Conservation (phyloP, 2,329 filamentous ascomycete species). For the Coniochaeta ligniaria region DNA sequence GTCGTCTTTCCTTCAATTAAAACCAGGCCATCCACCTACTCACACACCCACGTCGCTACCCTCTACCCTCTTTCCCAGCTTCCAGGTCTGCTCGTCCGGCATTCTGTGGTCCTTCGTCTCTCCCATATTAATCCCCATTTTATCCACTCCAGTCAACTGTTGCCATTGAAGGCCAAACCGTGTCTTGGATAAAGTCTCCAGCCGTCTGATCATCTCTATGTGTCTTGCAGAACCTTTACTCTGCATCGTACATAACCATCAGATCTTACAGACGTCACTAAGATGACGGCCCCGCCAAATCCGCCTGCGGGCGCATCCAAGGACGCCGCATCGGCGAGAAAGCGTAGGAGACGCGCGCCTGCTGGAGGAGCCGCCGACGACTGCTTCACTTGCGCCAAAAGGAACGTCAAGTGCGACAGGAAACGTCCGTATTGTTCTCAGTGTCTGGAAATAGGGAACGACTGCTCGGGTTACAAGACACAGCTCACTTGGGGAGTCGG, state of each 20-base stretch:
- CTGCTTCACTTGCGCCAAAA: conserved; percentile 88
- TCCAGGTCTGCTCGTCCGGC: conserved; percentile 21
- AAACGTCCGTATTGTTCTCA: conserved; percentile 90
- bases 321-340: conserved; percentile 45
- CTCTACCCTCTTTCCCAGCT: conserved; percentile 23
- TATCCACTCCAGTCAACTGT: conserved; percentile 31
- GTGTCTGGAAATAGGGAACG: conserved; percentile 84
- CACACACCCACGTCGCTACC: conserved; percentile 4
- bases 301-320: conserved; percentile 19
- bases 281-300: conserved; percentile 45
- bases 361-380: conserved; percentile 87
- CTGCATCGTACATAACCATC: conserved; percentile 5
- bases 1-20: conserved; percentile 11
- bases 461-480: conserved; percentile 94
- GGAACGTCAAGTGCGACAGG: conserved; percentile 79
- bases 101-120: conserved; percentile 23
- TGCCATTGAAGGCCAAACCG: conserved; percentile 17
- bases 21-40: conserved; percentile 10
- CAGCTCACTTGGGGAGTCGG: conserved; percentile 95
- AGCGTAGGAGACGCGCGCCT: conserved; percentile 82
- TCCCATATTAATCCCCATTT: conserved; percentile 34
- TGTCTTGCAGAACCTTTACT: conserved; percentile 4
- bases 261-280: conserved; percentile 8
- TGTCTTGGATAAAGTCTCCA: conserved; percentile 17
- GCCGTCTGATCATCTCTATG: conserved; percentile 8